Evolutionary conservation across 805 yeast genomes (phyloP), one percentile per base, ranked within the genome.

Genomic region (Cyberlindnera euphorbiiphila): DNA sequence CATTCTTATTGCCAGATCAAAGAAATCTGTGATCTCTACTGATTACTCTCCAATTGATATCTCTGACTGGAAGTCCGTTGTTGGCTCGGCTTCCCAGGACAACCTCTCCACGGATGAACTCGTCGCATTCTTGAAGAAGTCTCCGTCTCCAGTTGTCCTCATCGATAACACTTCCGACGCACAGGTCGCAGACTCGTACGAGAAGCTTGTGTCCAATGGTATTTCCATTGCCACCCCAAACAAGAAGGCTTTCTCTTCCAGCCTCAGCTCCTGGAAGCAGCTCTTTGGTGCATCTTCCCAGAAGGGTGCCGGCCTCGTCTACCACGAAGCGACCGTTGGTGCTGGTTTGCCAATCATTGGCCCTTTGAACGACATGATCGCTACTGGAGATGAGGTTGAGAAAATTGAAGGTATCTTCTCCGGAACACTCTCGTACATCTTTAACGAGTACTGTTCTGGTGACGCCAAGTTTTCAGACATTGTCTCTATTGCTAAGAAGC

Each of bases 261-360:
- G 77, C 39, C 64, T 84, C 45, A 61, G 67, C 17, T 65, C 80
- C 10, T 93, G 98, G 97, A 74, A 85, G 39, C 71, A 73, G 35
- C 77, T 93, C 38, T 85, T 85, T 53, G 56, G 61, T 24, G 62
- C 64, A 35, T 73, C 83, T 24, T 71, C 69, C 25, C 64, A 67
- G 26, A 70, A 74, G 32, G 66, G 69, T 25, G 69, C 73, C 31
- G 80, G 79, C 34, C 71, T 91, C 46, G 95, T 88, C 30, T 91
- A 88, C 71, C 98, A 93, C 59, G 99, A 93, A 71, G 95, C 98
- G 34, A 87, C 97, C 7, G 98, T 93, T 42, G 98, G 98, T 58
- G 99, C 99, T 29, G 99, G 98, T 41, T 73, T 93, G 61, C 99
- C 99, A 43, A 78, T 93, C 45, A 81, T 93, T 53, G 81, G 87